Conservation (phyloP, 768 basidiomycete genomes). For the Clitopilus hobsonii region DNA sequence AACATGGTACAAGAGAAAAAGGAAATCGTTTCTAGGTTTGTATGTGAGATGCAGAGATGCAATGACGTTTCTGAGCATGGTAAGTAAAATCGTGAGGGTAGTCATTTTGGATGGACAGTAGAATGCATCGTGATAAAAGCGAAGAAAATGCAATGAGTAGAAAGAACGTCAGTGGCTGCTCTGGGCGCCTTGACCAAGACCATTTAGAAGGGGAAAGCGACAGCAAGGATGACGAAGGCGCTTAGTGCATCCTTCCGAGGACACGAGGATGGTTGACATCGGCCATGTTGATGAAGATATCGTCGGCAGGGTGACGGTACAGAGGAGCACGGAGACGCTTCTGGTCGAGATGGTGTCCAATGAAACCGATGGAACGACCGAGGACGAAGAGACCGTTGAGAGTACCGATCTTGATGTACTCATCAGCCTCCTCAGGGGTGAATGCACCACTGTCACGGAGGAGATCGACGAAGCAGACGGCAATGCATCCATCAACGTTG, state of each 20-base stretch:
- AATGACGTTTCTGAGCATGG: background rate
- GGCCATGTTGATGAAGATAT: conserved; percentile 94
- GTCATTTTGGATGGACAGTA: background rate
- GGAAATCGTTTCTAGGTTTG: background rate
- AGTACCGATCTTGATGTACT: conserved; percentile 96
- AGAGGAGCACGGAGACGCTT: conserved; percentile 89
- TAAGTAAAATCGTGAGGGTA: background rate
- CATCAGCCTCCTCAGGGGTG: conserved; percentile 91
- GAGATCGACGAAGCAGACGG: conserved; percentile 94
- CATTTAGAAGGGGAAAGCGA: background rate
- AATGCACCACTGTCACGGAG: conserved; percentile 91
- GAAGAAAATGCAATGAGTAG: background rate
- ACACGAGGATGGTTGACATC: conserved; percentile 81
- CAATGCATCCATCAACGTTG: conserved; percentile 95
- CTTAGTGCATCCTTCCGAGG: conserved; percentile 45
- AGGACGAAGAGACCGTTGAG: conserved; percentile 97
- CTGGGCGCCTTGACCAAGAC: background rate
- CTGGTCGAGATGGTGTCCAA: conserved; percentile 95
- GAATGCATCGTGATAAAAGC: background rate
- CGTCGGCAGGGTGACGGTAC: conserved; percentile 93
- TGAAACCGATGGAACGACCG: conserved; percentile 96
- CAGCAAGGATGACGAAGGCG: background rate
- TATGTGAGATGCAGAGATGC: background rate
- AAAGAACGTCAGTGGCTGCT: background rate
- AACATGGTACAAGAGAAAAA: background rate